Evolutionary conservation across 2,329 filamentous ascomycete species (phyloP), one percentile per base, ranked within the genome.

Genomic region (Fusarium armeniacum): DNA sequence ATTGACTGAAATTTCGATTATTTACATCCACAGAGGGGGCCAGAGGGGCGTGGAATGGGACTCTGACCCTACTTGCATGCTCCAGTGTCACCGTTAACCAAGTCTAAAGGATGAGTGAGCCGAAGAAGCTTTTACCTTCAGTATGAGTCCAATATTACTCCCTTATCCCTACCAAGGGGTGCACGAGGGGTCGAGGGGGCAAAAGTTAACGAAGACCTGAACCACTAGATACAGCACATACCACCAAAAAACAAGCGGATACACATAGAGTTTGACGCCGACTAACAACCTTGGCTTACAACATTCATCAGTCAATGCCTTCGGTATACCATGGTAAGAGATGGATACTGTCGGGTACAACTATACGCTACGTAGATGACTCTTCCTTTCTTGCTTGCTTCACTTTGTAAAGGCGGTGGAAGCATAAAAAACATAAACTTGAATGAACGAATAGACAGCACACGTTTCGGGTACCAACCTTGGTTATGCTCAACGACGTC

Each of bases 391-490:
- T 18, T 12, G 26, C 6, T 40, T 28, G 22, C 22, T 4, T 20
- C 28, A 22, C 22, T 40, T 16, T 51, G 49, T 40, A 51, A 51
- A 51, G 49, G 49, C 49, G 49, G 33, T 41, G 49, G 49, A 51
- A 51, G 36, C 35, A 51, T 24, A 46, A 13, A 43, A 20, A 32
- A 32, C 44, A 26, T 32, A 40, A 40, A 51, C 49, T 50, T 50
- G 49, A 33, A 51, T n/a, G 26, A 22, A 40, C n/a, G 12, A 20
- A 32, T n/a, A 32, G 26, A 45, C 26, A 46, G 28, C 12, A 22
- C 44, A 28, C 22, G 49, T 51, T 40, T 51, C 49, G 49, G 49
- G 49, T 40, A 51, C 35, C 33, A 51, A 51, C 49, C 28, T 50
- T 36, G 33, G 22, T 22, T 50, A 24, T 26, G 18, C 18, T 38